Conservation (phyloP, 2,329 filamentous ascomycete species). For the Colletotrichum sp. region DNA sequence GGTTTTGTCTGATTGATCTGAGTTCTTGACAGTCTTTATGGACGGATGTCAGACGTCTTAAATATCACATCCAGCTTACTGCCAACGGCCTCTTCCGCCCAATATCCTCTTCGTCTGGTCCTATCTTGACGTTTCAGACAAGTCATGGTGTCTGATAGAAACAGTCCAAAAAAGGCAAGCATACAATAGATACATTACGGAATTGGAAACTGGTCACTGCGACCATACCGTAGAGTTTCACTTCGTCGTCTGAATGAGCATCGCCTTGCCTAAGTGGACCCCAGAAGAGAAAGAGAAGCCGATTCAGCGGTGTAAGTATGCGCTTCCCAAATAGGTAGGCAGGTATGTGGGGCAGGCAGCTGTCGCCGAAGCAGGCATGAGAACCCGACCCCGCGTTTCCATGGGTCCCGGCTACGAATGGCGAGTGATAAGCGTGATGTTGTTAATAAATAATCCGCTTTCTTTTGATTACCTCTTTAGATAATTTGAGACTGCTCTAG, state of each 20-base stretch:
- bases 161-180: not conserved
- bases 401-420: not conserved
- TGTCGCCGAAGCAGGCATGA: not conserved
- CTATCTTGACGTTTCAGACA: not conserved
- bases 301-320: not conserved
- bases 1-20: not conserved
- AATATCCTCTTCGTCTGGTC: not conserved
- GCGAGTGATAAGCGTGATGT: not conserved
- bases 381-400: not conserved
- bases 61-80: not conserved
- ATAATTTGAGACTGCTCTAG: not conserved
- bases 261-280: not conserved
- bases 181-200: not conserved
- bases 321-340: not conserved
- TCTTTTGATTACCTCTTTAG: not conserved
- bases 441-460: not conserved
- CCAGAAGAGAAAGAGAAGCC: not conserved
- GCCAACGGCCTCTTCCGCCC: not conserved
- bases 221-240: not conserved
- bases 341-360: not conserved
- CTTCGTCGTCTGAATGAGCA: not conserved
- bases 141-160: not conserved
- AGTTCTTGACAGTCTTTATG: not conserved
- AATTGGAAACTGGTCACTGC: not conserved
- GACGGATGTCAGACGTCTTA: not conserved